Evolutionary conservation across 164 flowering plant species (phyloP).

Genomic region (Aristolochia contorta): DNA sequence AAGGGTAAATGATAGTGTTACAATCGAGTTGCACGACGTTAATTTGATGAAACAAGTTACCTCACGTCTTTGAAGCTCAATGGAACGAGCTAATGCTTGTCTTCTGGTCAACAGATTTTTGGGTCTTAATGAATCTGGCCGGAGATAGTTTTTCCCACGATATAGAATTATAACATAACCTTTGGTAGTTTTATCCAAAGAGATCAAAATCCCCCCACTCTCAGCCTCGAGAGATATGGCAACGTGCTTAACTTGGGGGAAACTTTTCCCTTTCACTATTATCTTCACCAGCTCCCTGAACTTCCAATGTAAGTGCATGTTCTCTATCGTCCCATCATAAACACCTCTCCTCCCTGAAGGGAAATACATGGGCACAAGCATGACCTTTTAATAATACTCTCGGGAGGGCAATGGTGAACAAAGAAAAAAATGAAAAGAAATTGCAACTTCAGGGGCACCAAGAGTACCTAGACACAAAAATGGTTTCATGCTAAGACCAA

Average conservation of each 20-base stretch:
- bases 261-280: conserved; percentile 47
- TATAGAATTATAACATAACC: conserved; percentile 74
- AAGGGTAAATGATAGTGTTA: not conserved
- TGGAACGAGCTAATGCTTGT: conserved; percentile 71
- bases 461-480: conserved; percentile 69
- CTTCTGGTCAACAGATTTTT: conserved; percentile 55
- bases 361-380: not conserved
- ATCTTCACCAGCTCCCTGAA: conserved; percentile 80
- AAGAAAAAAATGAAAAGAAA: not conserved
- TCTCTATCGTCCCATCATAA: conserved; percentile 80
- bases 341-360: conserved; percentile 66
- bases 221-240: conserved; percentile 88
- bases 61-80: conserved; percentile 87
- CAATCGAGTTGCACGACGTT: not conserved
- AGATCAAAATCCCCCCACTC: conserved; percentile 83
- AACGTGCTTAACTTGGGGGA: conserved; percentile 66
- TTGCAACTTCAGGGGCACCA: not conserved
- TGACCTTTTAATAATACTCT: too few relatives aligned
- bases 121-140: conserved; percentile 51
- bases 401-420: not conserved
- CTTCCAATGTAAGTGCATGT: conserved; percentile 96
- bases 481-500: conserved; percentile 89
- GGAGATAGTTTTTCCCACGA: conserved; percentile 84
- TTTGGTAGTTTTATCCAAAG: conserved; percentile 70
- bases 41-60: conserved; percentile 19